phyloP scores from a whole-genome alignment of 371 early-diverging fungal species.

The Apophysomyces sp. region DNA sequence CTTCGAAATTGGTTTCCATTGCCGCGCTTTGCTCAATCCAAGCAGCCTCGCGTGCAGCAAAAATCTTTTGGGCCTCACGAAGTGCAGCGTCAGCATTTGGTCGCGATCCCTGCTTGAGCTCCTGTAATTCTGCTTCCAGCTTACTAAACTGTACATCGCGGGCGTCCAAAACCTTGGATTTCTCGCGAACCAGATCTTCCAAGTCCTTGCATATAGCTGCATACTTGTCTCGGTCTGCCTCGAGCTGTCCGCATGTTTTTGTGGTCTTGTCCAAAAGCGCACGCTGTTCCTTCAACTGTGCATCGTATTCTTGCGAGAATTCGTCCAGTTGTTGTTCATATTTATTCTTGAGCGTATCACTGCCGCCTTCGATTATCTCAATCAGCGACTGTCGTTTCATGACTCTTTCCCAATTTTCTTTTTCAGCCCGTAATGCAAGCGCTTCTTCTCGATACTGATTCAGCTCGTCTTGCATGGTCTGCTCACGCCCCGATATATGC shows the following conservation, averaged over 20 bases:
- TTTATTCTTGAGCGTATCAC: constrained; percentile 21
- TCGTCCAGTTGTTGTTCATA: constrained; percentile 48
- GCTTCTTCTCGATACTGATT: constrained; percentile 33
- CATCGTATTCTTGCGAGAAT: constrained; percentile 43
- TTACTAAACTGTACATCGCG: constrained; percentile 38
- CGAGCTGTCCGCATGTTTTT: constrained; percentile 22
- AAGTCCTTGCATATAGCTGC: constrained; percentile 33
- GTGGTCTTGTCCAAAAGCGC: constrained; percentile 36
- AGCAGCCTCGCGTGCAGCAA: constrained; percentile 38
- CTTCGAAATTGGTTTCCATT: constrained; percentile 55
- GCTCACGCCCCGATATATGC: constrained; percentile 18
- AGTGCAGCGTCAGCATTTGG: background rate
- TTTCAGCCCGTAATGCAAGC: constrained; percentile 22
- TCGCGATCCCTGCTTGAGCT: constrained; percentile 1
- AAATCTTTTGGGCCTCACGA: constrained; percentile 28
- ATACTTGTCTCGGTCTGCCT: constrained; percentile 31
- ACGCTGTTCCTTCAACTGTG: constrained; percentile 45
- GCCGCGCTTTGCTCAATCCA: constrained; percentile 41
- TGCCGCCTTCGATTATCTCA: constrained; percentile 28
- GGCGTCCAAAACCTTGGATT: constrained; percentile 33
- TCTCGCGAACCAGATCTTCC: constrained; percentile 40
- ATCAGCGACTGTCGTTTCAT: constrained; percentile 33
- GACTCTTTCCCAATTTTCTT: constrained; percentile 30
- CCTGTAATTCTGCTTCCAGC: constrained; percentile 24
- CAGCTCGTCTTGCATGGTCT: constrained; percentile 19